A percentile compares a stretch with the other conserved stretches of the same genome.
phyloP scores from a whole-genome alignment of 306 rosid genomes.

The Lathyrus sativus region DNA sequence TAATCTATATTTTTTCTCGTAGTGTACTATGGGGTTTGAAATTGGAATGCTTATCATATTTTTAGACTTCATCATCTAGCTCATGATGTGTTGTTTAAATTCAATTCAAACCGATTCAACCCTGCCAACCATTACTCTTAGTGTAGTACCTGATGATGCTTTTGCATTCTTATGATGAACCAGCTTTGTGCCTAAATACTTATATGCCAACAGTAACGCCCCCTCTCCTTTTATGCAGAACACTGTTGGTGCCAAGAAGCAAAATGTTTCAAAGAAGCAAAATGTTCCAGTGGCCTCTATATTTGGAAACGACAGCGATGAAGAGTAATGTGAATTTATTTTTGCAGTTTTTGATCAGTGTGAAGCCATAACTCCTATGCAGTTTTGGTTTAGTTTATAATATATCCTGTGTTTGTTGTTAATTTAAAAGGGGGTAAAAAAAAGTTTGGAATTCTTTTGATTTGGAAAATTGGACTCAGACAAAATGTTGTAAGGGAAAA shows the following conservation, averaged over 20 bases:
- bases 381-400: slow-evolving; percentile 26
- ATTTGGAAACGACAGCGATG: slow-evolving; percentile 70
- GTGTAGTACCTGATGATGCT: slow-evolving; percentile 1
- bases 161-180: not conserved
- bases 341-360: slow-evolving; percentile 26
- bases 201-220: not conserved
- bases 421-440: not conserved
- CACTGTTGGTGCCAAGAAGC: slow-evolving; percentile 59
- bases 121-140: not conserved
- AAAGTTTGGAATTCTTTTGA: slow-evolving; percentile 1
- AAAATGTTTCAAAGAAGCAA: slow-evolving; percentile 61
- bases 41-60: slow-evolving; percentile 23
- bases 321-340: slow-evolving; percentile 46
- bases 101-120: slow-evolving; percentile 1
- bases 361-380: slow-evolving; percentile 28
- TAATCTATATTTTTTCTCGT: not conserved
- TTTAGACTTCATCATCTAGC: not conserved
- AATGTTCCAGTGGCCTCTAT: slow-evolving; percentile 59
- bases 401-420: slow-evolving; percentile 5
- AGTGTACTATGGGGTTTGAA: not conserved
- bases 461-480: slow-evolving; percentile 23
- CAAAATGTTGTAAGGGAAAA: slow-evolving; percentile 1
- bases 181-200: not conserved
- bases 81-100: slow-evolving; percentile 17
- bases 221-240: slow-evolving; percentile 42